A percentile compares a stretch with the other conserved stretches of the same genome.
Evolutionary conservation across 768 basidiomycete genomes (phyloP).

Genomic region (Strobilomyces confusus): DNA sequence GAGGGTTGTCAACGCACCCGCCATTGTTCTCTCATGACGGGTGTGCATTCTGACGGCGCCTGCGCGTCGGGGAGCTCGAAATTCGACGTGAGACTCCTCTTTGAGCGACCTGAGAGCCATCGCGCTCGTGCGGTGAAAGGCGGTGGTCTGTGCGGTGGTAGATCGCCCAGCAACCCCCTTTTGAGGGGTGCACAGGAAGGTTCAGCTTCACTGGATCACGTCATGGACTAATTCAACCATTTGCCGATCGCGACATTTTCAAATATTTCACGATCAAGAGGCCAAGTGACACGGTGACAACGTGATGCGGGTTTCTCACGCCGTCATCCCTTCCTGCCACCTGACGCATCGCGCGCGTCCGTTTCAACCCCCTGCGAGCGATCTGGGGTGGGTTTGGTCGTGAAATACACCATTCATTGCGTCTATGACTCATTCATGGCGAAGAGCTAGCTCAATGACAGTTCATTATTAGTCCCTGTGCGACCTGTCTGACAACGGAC

Average conservation of each 20-base stretch:
- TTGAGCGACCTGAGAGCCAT: not conserved
- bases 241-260: conserved; percentile 30
- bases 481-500: conserved; percentile 13
- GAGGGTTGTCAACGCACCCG: conserved; percentile 11
- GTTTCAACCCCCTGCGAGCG: not conserved
- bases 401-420: not conserved
- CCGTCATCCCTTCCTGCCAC: not conserved
- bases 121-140: not conserved
- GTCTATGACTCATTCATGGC: not conserved
- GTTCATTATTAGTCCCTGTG: conserved; percentile 4
- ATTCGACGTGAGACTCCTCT: not conserved
- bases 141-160: conserved; percentile 31
- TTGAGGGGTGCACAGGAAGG: conserved; percentile 7
- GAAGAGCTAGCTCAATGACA: not conserved
- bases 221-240: conserved; percentile 27
- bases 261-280: conserved; percentile 13
- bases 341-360: not conserved
- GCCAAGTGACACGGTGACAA: conserved; percentile 2
- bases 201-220: conserved; percentile 30
- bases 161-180: conserved; percentile 16
- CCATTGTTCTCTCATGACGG: conserved; percentile 2
- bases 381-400: not conserved
- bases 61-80: not conserved
- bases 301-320: conserved; percentile 1
- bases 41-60: conserved; percentile 7